A percentile compares a stretch with the other conserved stretches of the same genome.
phyloP scores from a whole-genome alignment of 1,139 yeast species.

The Arxiozyma slooffiae region DNA sequence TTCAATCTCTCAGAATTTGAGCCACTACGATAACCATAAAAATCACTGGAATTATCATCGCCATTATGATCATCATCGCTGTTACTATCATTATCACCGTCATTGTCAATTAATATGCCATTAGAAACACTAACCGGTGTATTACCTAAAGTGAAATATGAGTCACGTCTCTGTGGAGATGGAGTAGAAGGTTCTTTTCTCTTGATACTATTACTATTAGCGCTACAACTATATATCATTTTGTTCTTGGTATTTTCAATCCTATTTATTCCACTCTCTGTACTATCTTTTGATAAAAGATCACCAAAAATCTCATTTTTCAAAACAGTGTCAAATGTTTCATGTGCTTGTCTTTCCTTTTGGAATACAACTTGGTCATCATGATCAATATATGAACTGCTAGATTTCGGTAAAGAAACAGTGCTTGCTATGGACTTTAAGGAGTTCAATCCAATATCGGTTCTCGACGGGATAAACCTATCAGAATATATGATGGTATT shows the following conservation, averaged over 20 bases:
- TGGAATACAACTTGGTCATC: constrained; percentile 60
- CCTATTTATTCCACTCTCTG: constrained; percentile 24
- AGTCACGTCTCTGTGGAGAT: constrained; percentile 7
- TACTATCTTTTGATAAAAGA: constrained; percentile 36
- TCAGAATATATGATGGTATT: constrained; percentile 46
- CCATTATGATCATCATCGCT: neutral
- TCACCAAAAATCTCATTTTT: constrained; percentile 91
- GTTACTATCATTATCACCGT: neutral
- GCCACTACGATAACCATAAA: constrained; percentile 6
- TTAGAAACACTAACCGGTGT: neutral
- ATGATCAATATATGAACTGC: constrained; percentile 13
- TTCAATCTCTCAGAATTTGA: constrained; percentile 3
- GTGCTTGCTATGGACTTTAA: constrained; percentile 57
- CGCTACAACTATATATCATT: neutral
- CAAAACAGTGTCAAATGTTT: constrained; percentile 75
- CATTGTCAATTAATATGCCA: neutral
- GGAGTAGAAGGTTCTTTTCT: constrained; percentile 5
- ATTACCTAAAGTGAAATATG: neutral
- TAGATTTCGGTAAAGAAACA: constrained; percentile 31
- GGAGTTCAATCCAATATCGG: constrained; percentile 80
- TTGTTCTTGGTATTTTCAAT: constrained; percentile 21
- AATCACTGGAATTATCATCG: neutral
- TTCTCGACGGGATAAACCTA: constrained; percentile 75
- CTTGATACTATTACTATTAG: constrained; percentile 1
- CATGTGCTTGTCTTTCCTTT: constrained; percentile 72